phyloP scores from a whole-genome alignment of 75 land plant genomes.

The Sequoiadendron giganteum region DNA sequence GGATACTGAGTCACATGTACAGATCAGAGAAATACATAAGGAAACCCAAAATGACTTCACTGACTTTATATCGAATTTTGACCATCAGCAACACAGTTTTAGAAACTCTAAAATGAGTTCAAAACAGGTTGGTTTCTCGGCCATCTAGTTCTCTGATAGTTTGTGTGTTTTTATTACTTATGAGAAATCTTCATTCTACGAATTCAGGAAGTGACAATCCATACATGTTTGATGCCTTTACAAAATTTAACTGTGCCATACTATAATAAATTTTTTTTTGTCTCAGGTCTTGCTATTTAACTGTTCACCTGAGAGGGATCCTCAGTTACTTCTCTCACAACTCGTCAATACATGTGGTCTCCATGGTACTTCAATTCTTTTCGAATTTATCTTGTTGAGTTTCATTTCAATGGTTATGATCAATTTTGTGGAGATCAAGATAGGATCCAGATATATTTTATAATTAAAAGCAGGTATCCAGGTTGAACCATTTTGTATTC shows the following conservation, averaged over 20 bases:
- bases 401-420: background rate
- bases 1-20: background rate
- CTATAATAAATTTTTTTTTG: background rate
- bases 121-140: conserved; percentile 25
- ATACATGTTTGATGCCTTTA: background rate
- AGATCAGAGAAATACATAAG: background rate
- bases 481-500: background rate
- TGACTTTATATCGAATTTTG: background rate
- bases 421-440: background rate
- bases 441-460: background rate
- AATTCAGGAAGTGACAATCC: background rate
- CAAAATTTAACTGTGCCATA: background rate
- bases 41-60: background rate
- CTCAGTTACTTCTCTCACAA: conserved; percentile 61
- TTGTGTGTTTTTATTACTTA: background rate
- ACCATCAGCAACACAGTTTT: background rate
- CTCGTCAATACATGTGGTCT: conserved; percentile 63
- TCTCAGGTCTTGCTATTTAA: conserved; percentile 74
- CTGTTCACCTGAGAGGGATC: conserved; percentile 84
- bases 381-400: background rate
- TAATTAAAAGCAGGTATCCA: background rate
- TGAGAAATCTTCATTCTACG: background rate
- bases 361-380: conserved; percentile 31
- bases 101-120: conserved; percentile 15
- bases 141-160: background rate